Evolutionary conservation across 805 yeast species (phyloP), one percentile per base, ranked within the genome.

Genomic region (Vanderwaltozyma yarrowii): DNA sequence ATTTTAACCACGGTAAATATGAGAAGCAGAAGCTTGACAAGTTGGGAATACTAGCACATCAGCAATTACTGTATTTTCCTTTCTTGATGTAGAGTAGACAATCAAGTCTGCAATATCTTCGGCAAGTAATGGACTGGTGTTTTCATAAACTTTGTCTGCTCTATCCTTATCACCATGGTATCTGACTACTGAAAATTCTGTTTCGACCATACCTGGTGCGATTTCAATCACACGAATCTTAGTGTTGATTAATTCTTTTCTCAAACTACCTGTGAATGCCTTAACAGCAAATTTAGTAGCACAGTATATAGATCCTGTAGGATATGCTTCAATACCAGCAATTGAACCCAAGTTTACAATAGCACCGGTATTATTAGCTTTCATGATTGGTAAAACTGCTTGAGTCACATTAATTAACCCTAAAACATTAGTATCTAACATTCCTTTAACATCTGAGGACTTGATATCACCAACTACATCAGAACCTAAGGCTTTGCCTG

Each of bases 391-490:
- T 33, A 89, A 62, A 19, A 87, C 70, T 5, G 80, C 76, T 60
- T 89, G 95, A 6, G 96, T 87, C 44, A 88, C 62, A 23, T 80
- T 74, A 43, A 88, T 82, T 60, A 88, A 67, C 3, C 95, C 96
- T 40, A 85, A 56, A 3, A 89, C 96, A 54, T 88, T 89, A 42
- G 96, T 86, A 51, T 80, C 70, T 61, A 84, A 78, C 86, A 86
- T 85, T 33, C 71, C 75, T 34, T 70, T 67, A 33, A 86, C 73
- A 53, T 87, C 95, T 5, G 63, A 62, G n/a, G 68, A 61, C 1
- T 61, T 60, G 44, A 89, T 76, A 4, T 66, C 63, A 13, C 96
- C 96, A 39, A 87, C 80, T 39, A 70, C 68, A 30, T 80, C 95
- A 39, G 70, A 66, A 3, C 96, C 96, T 33, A 77, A 61, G 1